phyloP scores from a whole-genome alignment of 805 yeast genomes.

The Millerago galiae region DNA sequence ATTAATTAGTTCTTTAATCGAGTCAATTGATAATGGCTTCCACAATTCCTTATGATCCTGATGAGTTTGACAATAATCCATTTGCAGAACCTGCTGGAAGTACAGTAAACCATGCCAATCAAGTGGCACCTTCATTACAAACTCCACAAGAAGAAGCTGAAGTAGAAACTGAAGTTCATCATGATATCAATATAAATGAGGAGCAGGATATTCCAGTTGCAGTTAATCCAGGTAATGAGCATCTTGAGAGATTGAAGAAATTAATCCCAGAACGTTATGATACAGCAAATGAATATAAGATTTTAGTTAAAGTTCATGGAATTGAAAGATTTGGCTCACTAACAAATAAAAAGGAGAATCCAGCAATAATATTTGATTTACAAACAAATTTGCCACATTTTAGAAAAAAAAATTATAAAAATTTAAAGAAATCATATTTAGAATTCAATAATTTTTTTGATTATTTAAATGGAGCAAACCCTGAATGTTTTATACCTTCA shows the following conservation, averaged over 20 bases:
- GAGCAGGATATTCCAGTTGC: neutral
- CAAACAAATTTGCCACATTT: conserved; percentile 67
- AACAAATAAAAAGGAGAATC: conserved; percentile 62
- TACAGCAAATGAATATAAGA: conserved; percentile 27
- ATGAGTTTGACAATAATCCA: conserved; percentile 56
- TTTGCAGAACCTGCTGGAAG: conserved; percentile 41
- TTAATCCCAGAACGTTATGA: conserved; percentile 23
- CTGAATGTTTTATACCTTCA: conserved; percentile 91
- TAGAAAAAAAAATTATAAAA: conserved; percentile 63
- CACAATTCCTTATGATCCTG: conserved; percentile 42
- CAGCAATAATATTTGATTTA: conserved; percentile 69
- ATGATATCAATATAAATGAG: neutral
- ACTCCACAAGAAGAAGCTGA: neutral
- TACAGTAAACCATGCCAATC: neutral
- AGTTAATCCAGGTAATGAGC: conserved; percentile 3
- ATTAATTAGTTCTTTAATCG: too few species aligned
- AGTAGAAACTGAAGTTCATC: neutral
- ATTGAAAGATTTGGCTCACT: conserved; percentile 58
- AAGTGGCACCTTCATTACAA: conserved; percentile 6
- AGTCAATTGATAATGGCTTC: conserved; percentile 29
- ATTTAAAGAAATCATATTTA: conserved; percentile 70
- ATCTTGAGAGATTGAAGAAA: conserved; percentile 2
- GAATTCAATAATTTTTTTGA: conserved; percentile 74
- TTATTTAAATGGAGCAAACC: conserved; percentile 72
- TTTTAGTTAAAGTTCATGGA: conserved; percentile 54